Percentiles rank a stretch among this genome's conserved stretches.
phyloP scores from a whole-genome alignment of 2,329 filamentous ascomycete genomes.

The Cercospora sesami region DNA sequence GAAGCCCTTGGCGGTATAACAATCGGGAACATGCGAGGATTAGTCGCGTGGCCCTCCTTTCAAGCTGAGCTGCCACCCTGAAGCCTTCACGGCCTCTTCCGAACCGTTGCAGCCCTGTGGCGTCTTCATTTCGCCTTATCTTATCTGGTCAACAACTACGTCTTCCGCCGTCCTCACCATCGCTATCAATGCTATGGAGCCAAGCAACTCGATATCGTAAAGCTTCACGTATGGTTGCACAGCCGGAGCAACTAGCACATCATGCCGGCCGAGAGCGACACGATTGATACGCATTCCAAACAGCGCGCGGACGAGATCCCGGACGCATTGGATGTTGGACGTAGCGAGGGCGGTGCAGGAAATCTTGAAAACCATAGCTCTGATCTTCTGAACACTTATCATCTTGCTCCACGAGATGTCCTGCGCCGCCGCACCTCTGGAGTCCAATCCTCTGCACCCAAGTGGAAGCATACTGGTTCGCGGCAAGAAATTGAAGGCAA shows the following conservation, averaged over 20 bases:
- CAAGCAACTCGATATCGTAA: background rate
- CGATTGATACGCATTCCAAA: background rate
- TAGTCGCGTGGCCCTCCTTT: background rate
- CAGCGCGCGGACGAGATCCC: background rate
- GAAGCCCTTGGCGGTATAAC: background rate
- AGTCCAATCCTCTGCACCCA: background rate
- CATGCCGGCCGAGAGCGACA: background rate
- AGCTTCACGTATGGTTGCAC: background rate
- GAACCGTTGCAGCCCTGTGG: background rate
- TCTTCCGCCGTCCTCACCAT: background rate
- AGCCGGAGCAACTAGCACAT: background rate
- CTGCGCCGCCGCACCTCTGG: constrained; percentile 23
- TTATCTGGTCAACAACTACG: background rate
- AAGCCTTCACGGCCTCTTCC: background rate
- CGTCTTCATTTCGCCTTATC: background rate
- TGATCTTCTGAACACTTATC: constrained; percentile 18
- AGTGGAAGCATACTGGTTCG: background rate
- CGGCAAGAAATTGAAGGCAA: constrained; percentile 17
- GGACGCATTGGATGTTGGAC: background rate
- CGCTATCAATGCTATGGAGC: background rate
- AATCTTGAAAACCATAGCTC: background rate
- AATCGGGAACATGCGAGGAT: background rate
- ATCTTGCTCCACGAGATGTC: constrained; percentile 15
- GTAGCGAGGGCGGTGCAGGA: too few relatives aligned
- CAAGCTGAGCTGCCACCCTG: background rate